A percentile compares a stretch with the other conserved stretches of the same genome.
Evolutionary conservation across 2,329 filamentous ascomycete species (phyloP).

Genomic region (Verticillium dahliae): DNA sequence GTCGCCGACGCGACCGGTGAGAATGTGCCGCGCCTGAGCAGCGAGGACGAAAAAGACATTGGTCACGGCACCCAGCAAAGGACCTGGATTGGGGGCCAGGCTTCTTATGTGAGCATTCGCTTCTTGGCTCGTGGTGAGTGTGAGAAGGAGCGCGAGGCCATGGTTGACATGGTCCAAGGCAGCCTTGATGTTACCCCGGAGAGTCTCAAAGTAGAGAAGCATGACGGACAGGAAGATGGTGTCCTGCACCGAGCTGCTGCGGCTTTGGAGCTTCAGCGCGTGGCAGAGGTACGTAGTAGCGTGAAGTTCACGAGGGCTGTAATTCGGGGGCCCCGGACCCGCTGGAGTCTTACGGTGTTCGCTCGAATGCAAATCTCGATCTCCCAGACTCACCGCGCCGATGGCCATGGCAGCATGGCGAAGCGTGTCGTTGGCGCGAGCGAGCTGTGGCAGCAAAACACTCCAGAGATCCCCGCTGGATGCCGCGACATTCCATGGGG

Average conservation of each 20-base stretch:
- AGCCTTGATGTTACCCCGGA: constrained; percentile 21
- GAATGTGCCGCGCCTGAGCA: constrained; percentile 15
- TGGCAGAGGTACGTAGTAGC: constrained; percentile 27
- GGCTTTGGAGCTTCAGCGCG: constrained; percentile 22
- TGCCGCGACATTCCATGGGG: constrained; percentile 19
- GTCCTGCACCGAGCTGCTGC: constrained; percentile 18
- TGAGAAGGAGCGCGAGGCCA: constrained; percentile 23
- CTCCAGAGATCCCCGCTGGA: constrained; percentile 20
- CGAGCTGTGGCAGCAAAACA: constrained; percentile 21
- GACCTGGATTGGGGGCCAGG: constrained; percentile 17
- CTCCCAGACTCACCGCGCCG: constrained; percentile 20
- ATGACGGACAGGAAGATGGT: constrained; percentile 24
- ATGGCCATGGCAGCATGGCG: constrained; percentile 24
- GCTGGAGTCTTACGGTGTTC: constrained; percentile 7
- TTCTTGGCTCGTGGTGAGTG: constrained; percentile 19
- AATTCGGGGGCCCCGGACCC: not conserved
- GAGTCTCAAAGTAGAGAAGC: constrained; percentile 22
- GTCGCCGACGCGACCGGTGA: constrained; percentile 13
- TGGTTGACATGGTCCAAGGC: constrained; percentile 28
- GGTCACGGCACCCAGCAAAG: constrained; percentile 16
- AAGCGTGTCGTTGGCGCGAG: constrained; percentile 17
- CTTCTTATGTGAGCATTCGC: constrained; percentile 4
- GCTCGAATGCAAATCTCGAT: constrained; percentile 7
- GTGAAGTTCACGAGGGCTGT: constrained; percentile 20
- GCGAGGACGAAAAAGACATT: constrained; percentile 15